Evolutionary conservation across 257 asterid species (phyloP).

Genomic region (Solanum chmielewskii): DNA sequence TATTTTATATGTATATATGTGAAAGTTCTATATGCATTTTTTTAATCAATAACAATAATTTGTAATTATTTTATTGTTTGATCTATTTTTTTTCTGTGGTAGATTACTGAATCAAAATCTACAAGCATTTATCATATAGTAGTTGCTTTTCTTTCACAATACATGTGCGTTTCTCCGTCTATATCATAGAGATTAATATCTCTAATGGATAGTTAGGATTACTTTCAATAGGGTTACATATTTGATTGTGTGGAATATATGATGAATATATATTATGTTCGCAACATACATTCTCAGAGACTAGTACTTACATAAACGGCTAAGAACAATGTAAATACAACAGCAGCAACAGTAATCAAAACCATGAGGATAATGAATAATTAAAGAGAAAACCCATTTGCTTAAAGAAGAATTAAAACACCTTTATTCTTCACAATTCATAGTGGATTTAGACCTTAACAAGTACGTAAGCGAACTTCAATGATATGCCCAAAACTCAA

Average conservation of each 20-base stretch:
- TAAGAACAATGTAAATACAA: neutral
- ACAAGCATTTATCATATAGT: neutral
- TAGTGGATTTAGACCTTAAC: slow-evolving; percentile 21
- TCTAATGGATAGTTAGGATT: neutral
- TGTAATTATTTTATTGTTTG: neutral
- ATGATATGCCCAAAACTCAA: slow-evolving; percentile 10
- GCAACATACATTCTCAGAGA: too few relatives aligned
- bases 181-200: too few relatives aligned
- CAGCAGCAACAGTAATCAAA: neutral
- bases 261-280: too few relatives aligned
- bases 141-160: neutral
- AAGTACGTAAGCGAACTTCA: slow-evolving; percentile 29
- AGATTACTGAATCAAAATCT: neutral
- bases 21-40: neutral
- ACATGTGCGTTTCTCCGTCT: neutral
- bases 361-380: neutral
- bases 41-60: neutral
- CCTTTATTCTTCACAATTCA: slow-evolving; percentile 16
- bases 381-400: slow-evolving; percentile 2
- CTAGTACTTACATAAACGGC: neutral
- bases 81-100: too few relatives aligned
- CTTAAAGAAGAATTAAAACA: slow-evolving; percentile 9
- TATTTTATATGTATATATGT: too few relatives aligned
- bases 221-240: neutral
- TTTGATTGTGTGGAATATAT: neutral